Percentiles rank a stretch among this genome's conserved stretches.
phyloP scores from a whole-genome alignment of 2,329 filamentous ascomycete genomes.

The Diplodia mutila region DNA sequence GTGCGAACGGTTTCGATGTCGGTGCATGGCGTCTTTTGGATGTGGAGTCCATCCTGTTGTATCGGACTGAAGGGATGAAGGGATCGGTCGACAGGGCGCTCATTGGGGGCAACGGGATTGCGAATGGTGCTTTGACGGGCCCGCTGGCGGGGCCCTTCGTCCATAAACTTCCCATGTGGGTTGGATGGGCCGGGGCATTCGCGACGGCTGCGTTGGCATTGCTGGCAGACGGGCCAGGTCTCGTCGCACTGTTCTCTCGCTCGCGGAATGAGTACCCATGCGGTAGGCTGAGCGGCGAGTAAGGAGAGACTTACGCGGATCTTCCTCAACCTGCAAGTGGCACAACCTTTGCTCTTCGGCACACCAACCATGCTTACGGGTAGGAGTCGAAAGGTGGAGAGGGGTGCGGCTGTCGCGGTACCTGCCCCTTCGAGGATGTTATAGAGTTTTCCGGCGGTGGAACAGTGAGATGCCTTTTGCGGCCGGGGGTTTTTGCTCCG shows the following conservation, averaged over 20 bases:
- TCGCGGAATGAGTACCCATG: conserved; percentile 23
- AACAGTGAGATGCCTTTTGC: background rate
- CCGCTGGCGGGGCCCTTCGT: conserved; percentile 19
- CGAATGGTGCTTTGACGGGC: background rate
- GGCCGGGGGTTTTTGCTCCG: background rate
- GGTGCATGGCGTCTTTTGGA: conserved; percentile 14
- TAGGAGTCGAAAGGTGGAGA: background rate
- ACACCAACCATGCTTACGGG: conserved; percentile 24
- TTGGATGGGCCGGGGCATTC: conserved; percentile 37
- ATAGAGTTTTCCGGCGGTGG: background rate
- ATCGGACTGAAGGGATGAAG: background rate
- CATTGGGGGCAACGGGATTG: background rate
- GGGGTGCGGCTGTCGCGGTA: background rate
- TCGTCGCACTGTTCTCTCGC: conserved; percentile 36
- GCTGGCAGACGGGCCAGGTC: conserved; percentile 39
- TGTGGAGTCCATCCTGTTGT: background rate
- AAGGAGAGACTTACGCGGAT: conserved; percentile 22
- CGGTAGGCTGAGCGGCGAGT: conserved; percentile 3
- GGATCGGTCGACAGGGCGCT: background rate
- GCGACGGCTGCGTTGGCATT: conserved; percentile 41
- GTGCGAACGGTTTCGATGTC: conserved; percentile 18
- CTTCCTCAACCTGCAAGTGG: conserved; percentile 20
- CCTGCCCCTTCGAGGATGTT: background rate
- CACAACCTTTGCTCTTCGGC: conserved; percentile 24
- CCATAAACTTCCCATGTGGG: conserved; percentile 21